Evolutionary conservation across 345 rosid species (phyloP).

Genomic region (Citrus maxima): DNA sequence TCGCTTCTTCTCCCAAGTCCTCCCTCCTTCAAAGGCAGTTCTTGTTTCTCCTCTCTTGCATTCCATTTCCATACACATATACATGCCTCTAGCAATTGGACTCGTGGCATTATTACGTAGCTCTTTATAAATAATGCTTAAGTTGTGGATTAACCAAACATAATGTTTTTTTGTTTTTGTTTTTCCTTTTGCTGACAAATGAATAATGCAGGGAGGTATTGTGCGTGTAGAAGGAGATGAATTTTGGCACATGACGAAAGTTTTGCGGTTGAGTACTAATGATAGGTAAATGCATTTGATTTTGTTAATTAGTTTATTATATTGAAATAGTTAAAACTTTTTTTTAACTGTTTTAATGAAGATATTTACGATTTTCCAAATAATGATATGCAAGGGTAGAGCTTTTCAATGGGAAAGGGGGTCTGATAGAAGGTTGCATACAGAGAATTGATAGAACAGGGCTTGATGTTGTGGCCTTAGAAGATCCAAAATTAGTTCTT

Average conservation of each 20-base stretch:
- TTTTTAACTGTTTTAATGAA: background rate
- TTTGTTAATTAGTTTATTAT: background rate
- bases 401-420: slow-evolving; percentile 94
- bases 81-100: background rate
- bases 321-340: background rate
- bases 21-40: slow-evolving; percentile 65
- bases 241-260: slow-evolving; percentile 86
- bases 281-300: slow-evolving; percentile 42
- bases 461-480: slow-evolving; percentile 61
- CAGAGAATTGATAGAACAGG: slow-evolving; percentile 57
- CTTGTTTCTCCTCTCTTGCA: background rate
- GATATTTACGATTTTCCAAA: background rate
- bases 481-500: slow-evolving; percentile 47
- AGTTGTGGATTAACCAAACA: too few species aligned
- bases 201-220: slow-evolving; percentile 50
- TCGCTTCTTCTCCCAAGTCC: slow-evolving; percentile 73
- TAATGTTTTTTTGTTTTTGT: background rate
- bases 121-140: too few species aligned
- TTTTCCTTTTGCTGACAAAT: background rate
- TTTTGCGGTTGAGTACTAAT: slow-evolving; percentile 51
- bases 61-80: background rate
- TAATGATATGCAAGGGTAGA: slow-evolving; percentile 59
- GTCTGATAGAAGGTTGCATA: slow-evolving; percentile 63
- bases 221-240: slow-evolving; percentile 82
- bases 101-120: background rate